Conservation (phyloP, 2,329 filamentous ascomycete genomes). For the Fusarium marasasianum region DNA sequence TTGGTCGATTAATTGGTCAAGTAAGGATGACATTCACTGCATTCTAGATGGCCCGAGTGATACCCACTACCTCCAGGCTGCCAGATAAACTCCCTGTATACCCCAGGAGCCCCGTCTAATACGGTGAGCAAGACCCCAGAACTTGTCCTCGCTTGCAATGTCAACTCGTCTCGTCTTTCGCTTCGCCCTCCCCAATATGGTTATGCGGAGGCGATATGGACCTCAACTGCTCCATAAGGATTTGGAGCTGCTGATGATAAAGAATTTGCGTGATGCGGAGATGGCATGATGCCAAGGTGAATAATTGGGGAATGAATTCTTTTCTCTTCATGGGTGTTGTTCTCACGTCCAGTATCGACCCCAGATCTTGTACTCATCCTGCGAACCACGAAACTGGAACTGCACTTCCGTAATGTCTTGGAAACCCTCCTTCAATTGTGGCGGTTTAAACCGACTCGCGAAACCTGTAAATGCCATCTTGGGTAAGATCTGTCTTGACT, state of each 20-base stretch:
- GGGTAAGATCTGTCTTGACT: conserved; percentile 77
- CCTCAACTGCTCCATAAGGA: not conserved
- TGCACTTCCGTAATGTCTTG: conserved; percentile 78
- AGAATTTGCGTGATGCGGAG: conserved; percentile 18
- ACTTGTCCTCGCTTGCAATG: not conserved
- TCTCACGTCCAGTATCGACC: conserved; percentile 76
- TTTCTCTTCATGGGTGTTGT: not conserved
- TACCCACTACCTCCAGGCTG: conserved; percentile 11
- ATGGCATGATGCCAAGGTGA: conserved; percentile 31
- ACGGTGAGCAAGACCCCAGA: not conserved
- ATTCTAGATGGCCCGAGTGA: conserved; percentile 1
- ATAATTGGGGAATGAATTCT: conserved; percentile 3
- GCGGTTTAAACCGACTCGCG: conserved; percentile 75
- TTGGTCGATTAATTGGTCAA: not conserved
- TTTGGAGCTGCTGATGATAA: not conserved
- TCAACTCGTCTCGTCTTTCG: not conserved
- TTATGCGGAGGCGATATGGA: not conserved
- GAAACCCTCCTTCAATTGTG: conserved; percentile 81
- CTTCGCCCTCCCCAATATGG: conserved; percentile 20
- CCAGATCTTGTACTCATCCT: conserved; percentile 77
- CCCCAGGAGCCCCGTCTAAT: not conserved
- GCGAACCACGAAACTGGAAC: conserved; percentile 78
- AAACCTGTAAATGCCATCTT: conserved; percentile 84
- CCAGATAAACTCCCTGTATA: not conserved
- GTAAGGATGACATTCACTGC: conserved; percentile 19